phyloP scores from a whole-genome alignment of 345 rosid species.

The Salix koriyanagi region DNA sequence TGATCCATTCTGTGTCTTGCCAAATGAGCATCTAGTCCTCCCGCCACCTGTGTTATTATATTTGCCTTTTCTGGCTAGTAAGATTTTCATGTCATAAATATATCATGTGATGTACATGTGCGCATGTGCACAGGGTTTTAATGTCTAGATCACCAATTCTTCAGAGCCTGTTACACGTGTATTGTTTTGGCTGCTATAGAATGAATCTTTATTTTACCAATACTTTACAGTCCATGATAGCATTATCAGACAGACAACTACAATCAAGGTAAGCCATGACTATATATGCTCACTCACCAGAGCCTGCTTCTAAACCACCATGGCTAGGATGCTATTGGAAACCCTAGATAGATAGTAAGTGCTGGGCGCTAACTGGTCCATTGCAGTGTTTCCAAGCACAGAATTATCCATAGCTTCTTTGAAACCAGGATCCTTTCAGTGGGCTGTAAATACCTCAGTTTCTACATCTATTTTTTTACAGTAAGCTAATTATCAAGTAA shows the following conservation, averaged over 20 bases:
- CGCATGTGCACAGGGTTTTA: background rate
- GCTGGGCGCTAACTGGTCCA: background rate
- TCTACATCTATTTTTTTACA: background rate
- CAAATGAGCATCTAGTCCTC: background rate
- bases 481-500: background rate
- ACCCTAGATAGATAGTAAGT: background rate
- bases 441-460: background rate
- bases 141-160: background rate
- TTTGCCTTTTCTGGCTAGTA: background rate
- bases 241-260: background rate
- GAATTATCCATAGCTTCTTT: background rate
- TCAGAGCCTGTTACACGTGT: background rate
- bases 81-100: background rate
- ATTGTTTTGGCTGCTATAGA: background rate
- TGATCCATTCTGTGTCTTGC: background rate
- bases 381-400: background rate
- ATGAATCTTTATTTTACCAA: background rate
- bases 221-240: background rate
- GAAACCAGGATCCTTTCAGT: background rate
- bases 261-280: background rate
- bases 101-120: background rate
- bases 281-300: background rate
- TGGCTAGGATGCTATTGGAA: background rate
- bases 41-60: background rate
- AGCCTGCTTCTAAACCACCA: background rate